Evolutionary conservation across 495 filamentous ascomycete genomes (phyloP).

Genomic region (Aspergillus saccharolyticus): DNA sequence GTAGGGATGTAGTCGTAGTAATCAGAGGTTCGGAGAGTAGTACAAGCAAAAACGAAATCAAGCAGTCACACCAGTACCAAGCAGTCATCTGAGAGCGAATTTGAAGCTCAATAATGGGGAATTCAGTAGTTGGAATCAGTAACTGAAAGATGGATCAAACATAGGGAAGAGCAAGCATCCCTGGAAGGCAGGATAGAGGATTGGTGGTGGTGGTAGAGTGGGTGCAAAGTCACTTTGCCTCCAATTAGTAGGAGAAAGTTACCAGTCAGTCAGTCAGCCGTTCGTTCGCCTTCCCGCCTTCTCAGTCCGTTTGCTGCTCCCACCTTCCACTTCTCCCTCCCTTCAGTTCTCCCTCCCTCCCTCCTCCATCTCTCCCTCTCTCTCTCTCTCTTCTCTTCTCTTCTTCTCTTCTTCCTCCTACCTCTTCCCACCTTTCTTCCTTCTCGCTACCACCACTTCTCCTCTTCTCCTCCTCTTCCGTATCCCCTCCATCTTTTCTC

Average conservation of each 20-base stretch:
- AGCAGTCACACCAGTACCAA: not conserved
- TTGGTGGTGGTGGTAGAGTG: not conserved
- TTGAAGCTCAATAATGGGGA: not conserved
- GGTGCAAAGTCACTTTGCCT: not conserved
- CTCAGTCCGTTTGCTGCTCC: too few relatives aligned
- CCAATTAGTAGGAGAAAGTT: too few relatives aligned
- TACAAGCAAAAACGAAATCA: not conserved
- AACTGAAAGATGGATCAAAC: not conserved
- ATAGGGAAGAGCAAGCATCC: too few relatives aligned
- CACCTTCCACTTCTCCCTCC: not conserved
- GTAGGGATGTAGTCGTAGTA: not conserved
- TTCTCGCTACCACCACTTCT: slow-evolving; percentile 16
- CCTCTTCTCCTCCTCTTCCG: slow-evolving; percentile 21
- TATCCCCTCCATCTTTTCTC: slow-evolving; percentile 13
- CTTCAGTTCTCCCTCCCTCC: slow-evolving; percentile 4
- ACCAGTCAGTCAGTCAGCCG: not conserved
- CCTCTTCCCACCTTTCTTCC: slow-evolving; percentile 12
- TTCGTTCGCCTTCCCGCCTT: too few relatives aligned
- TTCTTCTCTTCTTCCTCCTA: slow-evolving; percentile 22
- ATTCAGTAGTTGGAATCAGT: not conserved
- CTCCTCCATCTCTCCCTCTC: slow-evolving; percentile 10
- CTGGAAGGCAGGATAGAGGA: not conserved
- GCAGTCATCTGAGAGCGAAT: not conserved
- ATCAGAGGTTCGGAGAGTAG: not conserved
- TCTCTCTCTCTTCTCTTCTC: slow-evolving; percentile 26